Evolutionary conservation across 805 yeast genomes (phyloP).

Genomic region (Monosporozyma aerobia): DNA sequence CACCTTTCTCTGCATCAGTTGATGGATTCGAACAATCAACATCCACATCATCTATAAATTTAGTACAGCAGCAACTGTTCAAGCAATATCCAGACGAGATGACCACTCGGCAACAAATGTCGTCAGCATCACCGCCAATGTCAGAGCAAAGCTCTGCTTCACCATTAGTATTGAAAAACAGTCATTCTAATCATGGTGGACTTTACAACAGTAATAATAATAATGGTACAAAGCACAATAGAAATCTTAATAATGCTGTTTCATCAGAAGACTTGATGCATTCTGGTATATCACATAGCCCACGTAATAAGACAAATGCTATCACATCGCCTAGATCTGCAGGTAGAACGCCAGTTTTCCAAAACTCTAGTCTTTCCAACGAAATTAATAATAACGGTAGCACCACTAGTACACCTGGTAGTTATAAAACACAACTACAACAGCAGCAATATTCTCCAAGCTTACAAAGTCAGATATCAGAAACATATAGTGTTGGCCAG

Average conservation of each 20-base stretch:
- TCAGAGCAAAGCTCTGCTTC: slow-evolving; percentile 6
- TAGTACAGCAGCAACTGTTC: background rate
- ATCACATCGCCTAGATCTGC: slow-evolving; percentile 1
- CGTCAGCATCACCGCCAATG: slow-evolving; percentile 6
- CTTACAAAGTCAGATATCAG: slow-evolving; percentile 2
- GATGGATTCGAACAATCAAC: background rate
- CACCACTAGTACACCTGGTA: background rate
- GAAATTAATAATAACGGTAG: background rate
- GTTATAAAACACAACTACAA: background rate
- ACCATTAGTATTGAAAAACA: background rate
- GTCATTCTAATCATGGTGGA: background rate
- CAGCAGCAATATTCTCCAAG: slow-evolving; percentile 5
- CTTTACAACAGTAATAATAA: background rate
- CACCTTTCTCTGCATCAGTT: slow-evolving; percentile 17
- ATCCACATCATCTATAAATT: slow-evolving; percentile 15
- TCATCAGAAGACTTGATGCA: background rate
- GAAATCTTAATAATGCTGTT: background rate
- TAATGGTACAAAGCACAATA: background rate
- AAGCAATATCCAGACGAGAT: background rate
- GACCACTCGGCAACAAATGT: background rate
- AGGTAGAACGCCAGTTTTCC: slow-evolving; percentile 1
- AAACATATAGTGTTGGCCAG: slow-evolving; percentile 1
- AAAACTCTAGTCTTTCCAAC: background rate
- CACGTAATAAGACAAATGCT: background rate
- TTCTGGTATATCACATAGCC: background rate